phyloP scores from a whole-genome alignment of 202 grass and related monocot species.

The Musa balbisiana region DNA sequence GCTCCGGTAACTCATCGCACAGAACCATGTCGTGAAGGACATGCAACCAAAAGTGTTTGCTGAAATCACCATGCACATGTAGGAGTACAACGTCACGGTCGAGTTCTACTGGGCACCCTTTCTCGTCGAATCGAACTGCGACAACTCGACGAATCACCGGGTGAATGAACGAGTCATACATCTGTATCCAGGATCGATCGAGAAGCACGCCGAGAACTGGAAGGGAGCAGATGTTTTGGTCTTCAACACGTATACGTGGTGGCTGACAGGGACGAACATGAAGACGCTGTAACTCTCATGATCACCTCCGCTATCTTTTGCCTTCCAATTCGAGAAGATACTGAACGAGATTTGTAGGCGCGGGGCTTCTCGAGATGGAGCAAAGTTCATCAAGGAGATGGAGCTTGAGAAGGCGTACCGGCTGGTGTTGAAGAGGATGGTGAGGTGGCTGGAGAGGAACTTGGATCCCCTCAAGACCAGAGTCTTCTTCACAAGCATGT shows the following conservation, averaged over 20 bases:
- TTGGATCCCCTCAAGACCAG: constrained; percentile 50
- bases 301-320: background rate
- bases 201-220: constrained; percentile 10
- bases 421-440: constrained; percentile 52
- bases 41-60: no score
- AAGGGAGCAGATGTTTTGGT: constrained; percentile 17
- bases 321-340: no score
- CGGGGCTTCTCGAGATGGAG: constrained; percentile 28
- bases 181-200: constrained; percentile 1
- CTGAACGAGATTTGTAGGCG: constrained; percentile 14
- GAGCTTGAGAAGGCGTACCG: constrained; percentile 53
- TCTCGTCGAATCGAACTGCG: constrained; percentile 4
- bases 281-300: constrained; percentile 11
- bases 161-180: background rate
- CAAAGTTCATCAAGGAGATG: constrained; percentile 25
- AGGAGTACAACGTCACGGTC: background rate
- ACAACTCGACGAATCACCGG: background rate
- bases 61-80: background rate
- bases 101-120: constrained; percentile 9
- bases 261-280: background rate
- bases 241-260: constrained; percentile 27
- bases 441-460: constrained; percentile 58
- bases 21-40: background rate
- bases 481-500: constrained; percentile 86
- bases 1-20: background rate